Evolutionary conservation across 805 yeast species (phyloP).

Genomic region (Metschnikowia colocasiae): DNA sequence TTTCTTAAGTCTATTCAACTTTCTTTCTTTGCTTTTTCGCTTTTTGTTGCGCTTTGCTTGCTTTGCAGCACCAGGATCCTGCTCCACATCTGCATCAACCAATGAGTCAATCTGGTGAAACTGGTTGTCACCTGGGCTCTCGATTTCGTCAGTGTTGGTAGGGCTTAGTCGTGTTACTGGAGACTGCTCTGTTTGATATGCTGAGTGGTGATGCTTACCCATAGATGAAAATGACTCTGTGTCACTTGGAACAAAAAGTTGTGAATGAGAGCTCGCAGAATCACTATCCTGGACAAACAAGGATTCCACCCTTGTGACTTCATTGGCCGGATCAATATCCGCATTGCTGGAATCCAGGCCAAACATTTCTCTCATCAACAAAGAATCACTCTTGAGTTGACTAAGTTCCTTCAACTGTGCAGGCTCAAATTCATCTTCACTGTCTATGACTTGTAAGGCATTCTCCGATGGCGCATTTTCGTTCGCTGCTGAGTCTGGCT

Average conservation of each 20-base stretch:
- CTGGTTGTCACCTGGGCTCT: neutral
- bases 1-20: neutral
- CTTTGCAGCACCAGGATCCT: neutral
- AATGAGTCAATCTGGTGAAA: neutral
- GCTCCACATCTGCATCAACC: neutral
- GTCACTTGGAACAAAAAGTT: conserved; percentile 1
- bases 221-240: neutral
- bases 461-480: neutral
- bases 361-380: neutral
- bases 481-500: neutral
- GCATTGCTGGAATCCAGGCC: neutral
- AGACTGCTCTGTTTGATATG: neutral
- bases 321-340: neutral
- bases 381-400: neutral
- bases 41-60: conserved; percentile 8
- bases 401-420: neutral
- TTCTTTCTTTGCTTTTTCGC: conserved; percentile 2
- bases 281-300: neutral
- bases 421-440: neutral
- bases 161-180: neutral
- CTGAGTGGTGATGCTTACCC: neutral
- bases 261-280: neutral
- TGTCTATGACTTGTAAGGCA: neutral
- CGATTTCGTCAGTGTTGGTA: neutral
- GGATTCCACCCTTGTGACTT: neutral